Conservation (phyloP, 23 red algal species). For the Agarophyton chilense region DNA sequence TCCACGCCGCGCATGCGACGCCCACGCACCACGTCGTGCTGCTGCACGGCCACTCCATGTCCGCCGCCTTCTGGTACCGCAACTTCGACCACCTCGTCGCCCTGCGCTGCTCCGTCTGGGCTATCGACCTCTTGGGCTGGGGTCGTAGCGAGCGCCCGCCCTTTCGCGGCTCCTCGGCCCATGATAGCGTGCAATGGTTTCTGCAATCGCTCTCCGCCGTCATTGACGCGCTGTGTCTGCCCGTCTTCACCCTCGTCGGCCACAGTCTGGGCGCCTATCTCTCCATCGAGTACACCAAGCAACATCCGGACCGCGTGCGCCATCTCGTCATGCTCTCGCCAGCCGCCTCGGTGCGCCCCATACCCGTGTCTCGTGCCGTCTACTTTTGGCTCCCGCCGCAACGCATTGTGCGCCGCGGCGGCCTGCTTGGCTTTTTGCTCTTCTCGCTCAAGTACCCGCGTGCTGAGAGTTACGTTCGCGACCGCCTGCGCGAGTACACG, state of each 20-base stretch:
- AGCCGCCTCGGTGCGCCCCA: slow-evolving; percentile 62
- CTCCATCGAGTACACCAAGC: slow-evolving; percentile 69
- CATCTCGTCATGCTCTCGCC: slow-evolving; percentile 89
- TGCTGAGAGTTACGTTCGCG: slow-evolving; percentile 44
- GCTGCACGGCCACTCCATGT: slow-evolving; percentile 99
- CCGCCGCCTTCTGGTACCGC: slow-evolving; percentile 81
- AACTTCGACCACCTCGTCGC: slow-evolving; percentile 87
- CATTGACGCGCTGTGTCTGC: slow-evolving; percentile 6
- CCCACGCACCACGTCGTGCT: slow-evolving; percentile 62
- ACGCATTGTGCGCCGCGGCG: slow-evolving; percentile 76
- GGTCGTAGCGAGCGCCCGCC: slow-evolving; percentile 76
- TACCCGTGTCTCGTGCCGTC: slow-evolving; percentile 68
- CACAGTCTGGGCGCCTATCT: slow-evolving; percentile 93
- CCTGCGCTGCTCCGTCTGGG: slow-evolving; percentile 62
- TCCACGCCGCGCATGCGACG: slow-evolving; percentile 6
- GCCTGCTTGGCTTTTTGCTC: slow-evolving; percentile 82
- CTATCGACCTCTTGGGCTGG: slow-evolving; percentile 96
- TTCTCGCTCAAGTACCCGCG: slow-evolving; percentile 81
- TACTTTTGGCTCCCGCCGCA: slow-evolving; percentile 93
- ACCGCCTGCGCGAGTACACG: slow-evolving; percentile 74
- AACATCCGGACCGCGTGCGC: slow-evolving; percentile 10
- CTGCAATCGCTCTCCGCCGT: slow-evolving; percentile 6
- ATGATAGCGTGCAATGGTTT: slow-evolving; percentile 59
- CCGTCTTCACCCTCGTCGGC: slow-evolving; percentile 67
- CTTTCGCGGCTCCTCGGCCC: slow-evolving; percentile 42